Conservation (phyloP, 768 basidiomycete genomes). For the Gymnopilus dilepis region DNA sequence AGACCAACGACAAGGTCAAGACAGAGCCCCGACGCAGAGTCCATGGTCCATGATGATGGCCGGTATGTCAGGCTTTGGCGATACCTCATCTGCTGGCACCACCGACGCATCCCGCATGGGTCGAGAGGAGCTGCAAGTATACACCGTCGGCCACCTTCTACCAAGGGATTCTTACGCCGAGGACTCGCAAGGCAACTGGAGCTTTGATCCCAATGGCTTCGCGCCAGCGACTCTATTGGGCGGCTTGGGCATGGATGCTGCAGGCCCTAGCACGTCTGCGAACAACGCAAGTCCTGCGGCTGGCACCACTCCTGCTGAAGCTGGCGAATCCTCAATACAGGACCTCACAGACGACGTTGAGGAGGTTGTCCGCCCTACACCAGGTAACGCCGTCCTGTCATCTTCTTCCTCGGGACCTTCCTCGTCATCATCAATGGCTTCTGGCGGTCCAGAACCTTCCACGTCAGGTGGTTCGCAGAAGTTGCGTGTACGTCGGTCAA, state of each 20-base stretch:
- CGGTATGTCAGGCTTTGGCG: conserved; percentile 4
- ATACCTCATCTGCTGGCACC: background rate
- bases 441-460: conserved; percentile 23
- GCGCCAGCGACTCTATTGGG: conserved; percentile 27
- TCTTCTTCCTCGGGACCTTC: conserved; percentile 10
- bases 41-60: conserved; percentile 25
- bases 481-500: conserved; percentile 73
- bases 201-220: conserved; percentile 49
- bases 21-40: conserved; percentile 8
- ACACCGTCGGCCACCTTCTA: conserved; percentile 79
- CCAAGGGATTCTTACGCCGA: conserved; percentile 48
- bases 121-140: conserved; percentile 78
- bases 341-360: conserved; percentile 30
- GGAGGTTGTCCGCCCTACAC: conserved; percentile 48
- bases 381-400: conserved; percentile 17
- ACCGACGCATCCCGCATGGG: conserved; percentile 16
- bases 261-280: background rate
- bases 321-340: background rate
- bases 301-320: background rate
- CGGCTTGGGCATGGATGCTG: conserved; percentile 20
- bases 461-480: conserved; percentile 41
- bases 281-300: background rate
- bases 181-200: conserved; percentile 66
- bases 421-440: conserved; percentile 26
- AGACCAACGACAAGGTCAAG: conserved; percentile 7